Evolutionary conservation across 2,329 filamentous ascomycete genomes (phyloP), one percentile per base, ranked within the genome.

Genomic region (Talaromyces sp.): DNA sequence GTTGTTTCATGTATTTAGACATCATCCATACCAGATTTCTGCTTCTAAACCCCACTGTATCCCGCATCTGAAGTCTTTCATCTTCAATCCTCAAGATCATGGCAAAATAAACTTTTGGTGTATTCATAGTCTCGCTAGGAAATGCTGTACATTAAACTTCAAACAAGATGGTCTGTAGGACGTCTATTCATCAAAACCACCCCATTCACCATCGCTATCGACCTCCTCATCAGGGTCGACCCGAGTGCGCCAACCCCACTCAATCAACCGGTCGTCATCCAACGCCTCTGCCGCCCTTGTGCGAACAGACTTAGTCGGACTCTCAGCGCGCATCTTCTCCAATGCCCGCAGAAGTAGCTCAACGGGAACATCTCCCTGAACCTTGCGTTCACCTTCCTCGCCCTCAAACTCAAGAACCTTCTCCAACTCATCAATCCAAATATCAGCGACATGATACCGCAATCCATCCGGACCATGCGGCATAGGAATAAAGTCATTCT

Each of bases 391-490:
- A 10, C 64, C 66, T 5, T 66, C 65, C 13, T 76, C 73, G 4
- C 71, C 73, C 9, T 73, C 75, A 32, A 75, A 73, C 11, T 82
- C 78, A 48, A 86, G 83, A 30, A 85, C 83, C 67, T 86, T 87
- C 72, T 92, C 89, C 64, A 92, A 73, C 80, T 97, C 92, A 71
- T 97, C 94, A 8, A 96, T 82, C 85, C 89, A 97, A 49, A 97
- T 82, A 76, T 99, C 94, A 58, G 96, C 73, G 13, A 92, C 83
- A 74, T 99, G 94, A 71, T 96, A 86, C 57, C 91, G 79, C 70
- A 99, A 70, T 0, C 94, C 94, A 63, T 94, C 89, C 0, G 93
- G 89, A 1, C 95, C 84, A 65, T 84, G 86, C 47, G 75, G 66
- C 71, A 75, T 72, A 37, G 68, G 61, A 35, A 70, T 57, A 36